Base-by-base conservation (phyloP, 1,139 yeast species). In the Geotrichum citri-aurantii region DNA sequence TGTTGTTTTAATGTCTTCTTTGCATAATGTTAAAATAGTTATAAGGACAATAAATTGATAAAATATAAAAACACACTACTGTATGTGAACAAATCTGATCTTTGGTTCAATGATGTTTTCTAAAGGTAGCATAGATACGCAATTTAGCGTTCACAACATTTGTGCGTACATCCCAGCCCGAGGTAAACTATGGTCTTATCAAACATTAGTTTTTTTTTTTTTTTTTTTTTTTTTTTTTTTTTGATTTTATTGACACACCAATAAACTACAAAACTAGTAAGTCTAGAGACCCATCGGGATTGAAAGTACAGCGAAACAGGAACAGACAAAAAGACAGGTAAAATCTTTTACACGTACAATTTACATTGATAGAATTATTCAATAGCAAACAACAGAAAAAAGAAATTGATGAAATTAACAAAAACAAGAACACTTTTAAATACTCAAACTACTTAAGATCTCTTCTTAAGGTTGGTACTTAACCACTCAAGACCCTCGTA, bases 401-500 rank as follows among this genome's bases (percentile, higher is more conserved):
- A 21, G 17, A 50, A 33, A 31, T n/a, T 24, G 31, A 33, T n/a
- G 21, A 33, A 33, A 54, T 21, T 52, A 54, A 48, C 46, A 50
- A 52, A n/a, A 26, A 44, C 49, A 44, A n/a, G 44, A 37, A 37
- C 44, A 37, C 44, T 37, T 37, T 37, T 37, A 37, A 37, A 37
- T 37, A 37, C 44, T 37, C 44, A 37, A 17, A 37, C 44, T 37
- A 37, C 26, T 52, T 27, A 52, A 29, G 48, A 26, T 42, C 57
- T 31, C 77, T 84, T 86, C 82, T 87, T 87, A 80, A 88, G 84
- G 81, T 56, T 56, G 26, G 55, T 51, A 31, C 55, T 52, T 44
- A 52, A 44, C 96, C 96, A 88, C 79, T 88, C 95, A 77, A 88
- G 83, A 81, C 96, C 96, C 78, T 89, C 96, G 78, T 88, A 88